A percentile compares a stretch with the other conserved stretches of the same genome.
Evolutionary conservation across 116 monocot species (phyloP).

Genomic region (Cymodocea nodosa): DNA sequence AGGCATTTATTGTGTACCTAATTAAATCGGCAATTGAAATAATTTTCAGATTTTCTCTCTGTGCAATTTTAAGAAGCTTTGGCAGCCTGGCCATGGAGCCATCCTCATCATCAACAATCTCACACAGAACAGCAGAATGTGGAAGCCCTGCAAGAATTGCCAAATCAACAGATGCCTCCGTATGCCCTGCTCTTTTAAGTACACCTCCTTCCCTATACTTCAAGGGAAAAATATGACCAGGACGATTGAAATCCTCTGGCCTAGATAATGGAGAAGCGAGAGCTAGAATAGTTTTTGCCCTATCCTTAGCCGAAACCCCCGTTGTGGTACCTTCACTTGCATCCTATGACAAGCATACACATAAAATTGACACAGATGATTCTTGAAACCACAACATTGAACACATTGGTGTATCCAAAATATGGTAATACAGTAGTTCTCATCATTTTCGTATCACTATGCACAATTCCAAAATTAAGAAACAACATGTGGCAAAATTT

Average conservation of each 20-base stretch:
- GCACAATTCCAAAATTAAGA: too few species aligned
- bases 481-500: too few species aligned
- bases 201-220: slow-evolving; percentile 96
- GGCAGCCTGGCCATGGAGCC: slow-evolving; percentile 96
- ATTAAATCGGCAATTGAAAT: slow-evolving; percentile 91
- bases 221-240: slow-evolving; percentile 95
- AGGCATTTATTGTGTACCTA: slow-evolving; percentile 26
- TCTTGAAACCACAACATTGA: neutral
- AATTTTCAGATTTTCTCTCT: slow-evolving; percentile 77
- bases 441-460: too few species aligned
- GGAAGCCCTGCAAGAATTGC: slow-evolving; percentile 73
- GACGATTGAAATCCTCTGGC: slow-evolving; percentile 84
- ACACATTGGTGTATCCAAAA: too few species aligned
- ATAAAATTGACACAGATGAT: neutral
- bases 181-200: slow-evolving; percentile 93
- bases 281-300: slow-evolving; percentile 60
- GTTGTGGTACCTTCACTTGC: slow-evolving; percentile 91
- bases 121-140: slow-evolving; percentile 73
- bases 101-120: slow-evolving; percentile 88
- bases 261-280: slow-evolving; percentile 73
- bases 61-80: slow-evolving; percentile 76
- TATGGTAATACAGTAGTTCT: too few species aligned
- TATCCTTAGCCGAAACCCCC: slow-evolving; percentile 94
- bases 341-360: slow-evolving; percentile 37
- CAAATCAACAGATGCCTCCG: slow-evolving; percentile 93